phyloP scores from a whole-genome alignment of 2,329 filamentous ascomycete genomes.

The Teratosphaeria viscida region DNA sequence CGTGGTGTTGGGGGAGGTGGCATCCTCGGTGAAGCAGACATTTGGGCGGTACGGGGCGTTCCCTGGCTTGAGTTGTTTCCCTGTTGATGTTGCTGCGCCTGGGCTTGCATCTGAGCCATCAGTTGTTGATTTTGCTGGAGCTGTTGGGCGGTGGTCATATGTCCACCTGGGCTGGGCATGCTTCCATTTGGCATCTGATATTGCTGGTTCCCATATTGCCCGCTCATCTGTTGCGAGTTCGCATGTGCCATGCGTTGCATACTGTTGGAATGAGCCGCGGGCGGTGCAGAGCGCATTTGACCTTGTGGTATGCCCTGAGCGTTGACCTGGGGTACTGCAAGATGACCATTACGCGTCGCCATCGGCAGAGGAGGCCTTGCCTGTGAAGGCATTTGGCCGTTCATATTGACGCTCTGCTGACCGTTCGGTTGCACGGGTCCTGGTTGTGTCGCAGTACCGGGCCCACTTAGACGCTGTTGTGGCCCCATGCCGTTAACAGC shows the following conservation, averaged over 20 bases:
- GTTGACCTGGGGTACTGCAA: constrained; percentile 41
- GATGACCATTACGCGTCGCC: constrained; percentile 39
- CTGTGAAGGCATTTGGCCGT: constrained; percentile 30
- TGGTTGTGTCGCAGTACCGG: constrained; percentile 13
- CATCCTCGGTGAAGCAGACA: constrained; percentile 27
- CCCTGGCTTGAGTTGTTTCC: constrained; percentile 11
- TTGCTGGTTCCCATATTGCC: constrained; percentile 20
- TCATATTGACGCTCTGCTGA: constrained; percentile 26
- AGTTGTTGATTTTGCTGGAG: constrained; percentile 23
- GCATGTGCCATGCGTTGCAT: constrained; percentile 18
- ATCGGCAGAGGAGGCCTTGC: constrained; percentile 32
- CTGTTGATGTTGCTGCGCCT: constrained; percentile 4
- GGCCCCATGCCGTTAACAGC: constrained; percentile 21
- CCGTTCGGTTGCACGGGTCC: constrained; percentile 18
- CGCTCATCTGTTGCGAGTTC: constrained; percentile 13
- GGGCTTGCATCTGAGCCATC: constrained; percentile 18
- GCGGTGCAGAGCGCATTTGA: constrained; percentile 28
- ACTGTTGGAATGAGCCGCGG: constrained; percentile 6
- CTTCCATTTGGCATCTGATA: constrained; percentile 20
- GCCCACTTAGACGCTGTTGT: constrained; percentile 17
- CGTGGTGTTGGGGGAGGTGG: constrained; percentile 26
- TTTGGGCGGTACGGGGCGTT: constrained; percentile 12
- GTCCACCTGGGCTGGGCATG: constrained; percentile 19
- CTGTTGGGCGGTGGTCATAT: constrained; percentile 25
- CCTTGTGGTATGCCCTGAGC: constrained; percentile 55